Conservation (phyloP, 768 basidiomycete species). For the Lactarius hengduanensis region DNA sequence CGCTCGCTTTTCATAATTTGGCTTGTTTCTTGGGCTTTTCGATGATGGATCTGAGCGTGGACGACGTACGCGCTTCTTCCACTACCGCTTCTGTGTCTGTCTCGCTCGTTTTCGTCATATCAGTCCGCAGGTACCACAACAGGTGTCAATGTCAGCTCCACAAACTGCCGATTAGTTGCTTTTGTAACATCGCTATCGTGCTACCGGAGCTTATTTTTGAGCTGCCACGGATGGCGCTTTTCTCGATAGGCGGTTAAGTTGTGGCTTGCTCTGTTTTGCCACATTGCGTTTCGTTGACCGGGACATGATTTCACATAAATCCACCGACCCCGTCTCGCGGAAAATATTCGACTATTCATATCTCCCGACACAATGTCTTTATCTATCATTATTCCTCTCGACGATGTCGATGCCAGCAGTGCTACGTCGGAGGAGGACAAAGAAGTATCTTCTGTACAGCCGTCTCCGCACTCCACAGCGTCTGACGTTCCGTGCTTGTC, state of each 20-base stretch:
- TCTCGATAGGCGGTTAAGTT: background rate
- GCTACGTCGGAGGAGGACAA: background rate
- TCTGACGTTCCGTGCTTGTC: slow-evolving; percentile 7
- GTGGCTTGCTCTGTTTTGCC: slow-evolving; percentile 16
- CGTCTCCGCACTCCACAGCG: background rate
- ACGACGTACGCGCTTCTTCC: background rate
- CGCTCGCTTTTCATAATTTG: background rate
- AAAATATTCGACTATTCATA: background rate
- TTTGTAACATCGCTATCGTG: slow-evolving; percentile 1
- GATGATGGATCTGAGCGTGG: background rate
- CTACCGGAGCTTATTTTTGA: background rate
- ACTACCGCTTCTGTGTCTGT: background rate
- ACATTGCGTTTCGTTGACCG: slow-evolving; percentile 5
- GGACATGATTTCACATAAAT: slow-evolving; percentile 14
- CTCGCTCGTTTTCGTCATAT: background rate
- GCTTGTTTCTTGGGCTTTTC: background rate
- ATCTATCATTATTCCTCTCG: slow-evolving; percentile 11
- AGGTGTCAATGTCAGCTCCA: background rate
- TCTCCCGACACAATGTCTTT: slow-evolving; percentile 9
- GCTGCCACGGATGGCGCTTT: background rate
- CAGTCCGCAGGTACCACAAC: background rate
- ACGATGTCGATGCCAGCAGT: background rate
- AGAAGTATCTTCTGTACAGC: background rate
- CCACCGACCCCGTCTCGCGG: background rate
- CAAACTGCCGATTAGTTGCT: background rate